Conservation (phyloP, 2,329 filamentous ascomycete species). For the Aspergillus fumigatus region DNA sequence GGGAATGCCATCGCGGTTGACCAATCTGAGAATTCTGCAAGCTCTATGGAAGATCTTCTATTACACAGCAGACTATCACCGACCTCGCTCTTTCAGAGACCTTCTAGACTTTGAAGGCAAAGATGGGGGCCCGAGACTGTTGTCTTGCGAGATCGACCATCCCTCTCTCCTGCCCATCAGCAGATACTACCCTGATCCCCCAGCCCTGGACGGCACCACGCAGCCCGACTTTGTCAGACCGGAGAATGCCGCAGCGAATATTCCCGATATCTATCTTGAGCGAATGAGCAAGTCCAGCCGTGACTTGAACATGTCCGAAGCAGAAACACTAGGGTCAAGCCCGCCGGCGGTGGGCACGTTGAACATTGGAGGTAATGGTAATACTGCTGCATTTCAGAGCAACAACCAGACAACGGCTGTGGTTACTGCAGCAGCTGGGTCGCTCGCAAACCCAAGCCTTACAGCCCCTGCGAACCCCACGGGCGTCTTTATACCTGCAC, state of each 20-base stretch:
- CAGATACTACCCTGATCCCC: slow-evolving; percentile 15
- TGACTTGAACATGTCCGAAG: not conserved
- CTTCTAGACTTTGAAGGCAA: slow-evolving; percentile 13
- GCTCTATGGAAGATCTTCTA: slow-evolving; percentile 24
- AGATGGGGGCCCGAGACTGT: slow-evolving; percentile 30
- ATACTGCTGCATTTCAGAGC: not conserved
- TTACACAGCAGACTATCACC: slow-evolving; percentile 17
- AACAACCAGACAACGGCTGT: not conserved
- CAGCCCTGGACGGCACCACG: not conserved
- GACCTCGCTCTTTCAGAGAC: slow-evolving; percentile 11
- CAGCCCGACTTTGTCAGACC: slow-evolving; percentile 10
- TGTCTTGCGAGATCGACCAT: slow-evolving; percentile 14
- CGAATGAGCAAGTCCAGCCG: slow-evolving; percentile 9
- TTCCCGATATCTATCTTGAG: slow-evolving; percentile 12
- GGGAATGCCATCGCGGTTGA: not conserved
- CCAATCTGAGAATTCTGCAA: slow-evolving; percentile 3
- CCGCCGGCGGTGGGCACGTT: not conserved
- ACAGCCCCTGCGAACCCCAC: not conserved
- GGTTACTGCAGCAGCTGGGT: not conserved
- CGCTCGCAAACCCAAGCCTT: not conserved
- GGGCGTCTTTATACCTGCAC: slow-evolving; percentile 1
- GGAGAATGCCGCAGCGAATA: slow-evolving; percentile 1
- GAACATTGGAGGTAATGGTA: not conserved
- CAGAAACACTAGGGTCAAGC: not conserved
- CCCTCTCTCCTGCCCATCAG: slow-evolving; percentile 18